Evolutionary conservation across 805 yeast genomes (phyloP), one percentile per base, ranked within the genome.

Genomic region (Cyberlindnera maclurae): DNA sequence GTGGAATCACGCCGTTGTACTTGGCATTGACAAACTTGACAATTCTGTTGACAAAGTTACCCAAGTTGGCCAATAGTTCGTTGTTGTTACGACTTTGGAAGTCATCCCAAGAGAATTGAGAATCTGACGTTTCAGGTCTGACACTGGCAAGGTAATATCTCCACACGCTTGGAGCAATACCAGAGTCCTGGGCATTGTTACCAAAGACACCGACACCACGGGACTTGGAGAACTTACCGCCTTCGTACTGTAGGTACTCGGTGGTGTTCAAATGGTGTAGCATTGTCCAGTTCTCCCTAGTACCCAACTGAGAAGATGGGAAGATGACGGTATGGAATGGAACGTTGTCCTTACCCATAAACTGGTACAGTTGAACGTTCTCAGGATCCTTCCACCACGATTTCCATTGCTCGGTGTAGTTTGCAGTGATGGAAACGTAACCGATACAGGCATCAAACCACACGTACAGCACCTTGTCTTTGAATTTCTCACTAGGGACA

Each of bases 361-460:
- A 93, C 69, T 93, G 99, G 62, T 85, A 87, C 50, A 93, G 69
- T 49, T 83, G 65, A 46, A 93, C 96, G 45, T 88, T 61, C 38
- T 88, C 87, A n/a, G 96, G 95, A 57, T 83, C 71, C 53, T 76
- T 77, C 99, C 99, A 93, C 98, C 98, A 90, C 51, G 76, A 59
- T 54, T 73, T 66, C 97, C 97, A 90, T 33, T 67, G 66, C 31
- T 71, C 62, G 13, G 87, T 79, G 65, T 90, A 94, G 61, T 82
- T 83, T 18, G 97, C 97, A 22, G 99, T 93, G 57, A 93, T 93
- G 36, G 97, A 87, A 42, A 89, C 79, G 61, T 93, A 93, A 33
- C 99, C 99, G 51, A 93, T 93, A 36, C 96, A 77, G 29, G 99
- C 99, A 66, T 93, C 99, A 52, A 93, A 93, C 99, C 99, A 93